Evolutionary conservation across 2,329 filamentous ascomycete species (phyloP).

Genomic region (Pseudocercospora fuligena): DNA sequence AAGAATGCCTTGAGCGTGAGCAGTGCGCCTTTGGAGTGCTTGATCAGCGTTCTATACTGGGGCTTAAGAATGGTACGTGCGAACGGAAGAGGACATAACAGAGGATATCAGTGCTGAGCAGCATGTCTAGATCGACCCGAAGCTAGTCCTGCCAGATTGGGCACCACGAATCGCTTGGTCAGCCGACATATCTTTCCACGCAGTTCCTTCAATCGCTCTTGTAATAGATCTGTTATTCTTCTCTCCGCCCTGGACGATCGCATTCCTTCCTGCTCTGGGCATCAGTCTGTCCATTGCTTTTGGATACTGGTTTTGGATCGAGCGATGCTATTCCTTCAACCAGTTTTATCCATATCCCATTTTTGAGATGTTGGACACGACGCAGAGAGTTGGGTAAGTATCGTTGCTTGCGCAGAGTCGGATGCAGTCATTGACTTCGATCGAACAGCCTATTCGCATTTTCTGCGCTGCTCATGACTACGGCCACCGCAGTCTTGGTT

Average conservation of each 20-base stretch:
- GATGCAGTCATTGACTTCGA: constrained; percentile 21
- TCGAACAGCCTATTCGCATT: constrained; percentile 51
- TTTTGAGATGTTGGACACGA: constrained; percentile 69
- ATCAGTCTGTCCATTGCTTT: constrained; percentile 66
- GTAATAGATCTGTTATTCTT: constrained; percentile 69
- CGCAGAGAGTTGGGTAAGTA: constrained; percentile 62
- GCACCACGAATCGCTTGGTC: constrained; percentile 48
- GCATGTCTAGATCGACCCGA: constrained; percentile 48
- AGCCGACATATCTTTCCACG: constrained; percentile 69
- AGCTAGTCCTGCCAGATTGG: constrained; percentile 58
- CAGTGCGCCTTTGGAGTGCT: constrained; percentile 70
- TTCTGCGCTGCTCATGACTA: constrained; percentile 69
- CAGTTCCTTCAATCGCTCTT: constrained; percentile 68
- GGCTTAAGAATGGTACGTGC: constrained; percentile 60
- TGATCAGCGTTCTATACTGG: constrained; percentile 77
- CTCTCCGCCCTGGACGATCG: constrained; percentile 73
- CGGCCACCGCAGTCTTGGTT: constrained; percentile 70
- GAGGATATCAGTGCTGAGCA: constrained; percentile 7
- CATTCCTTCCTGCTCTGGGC: constrained; percentile 62
- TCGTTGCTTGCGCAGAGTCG: not conserved
- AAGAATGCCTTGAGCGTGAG: constrained; percentile 72
- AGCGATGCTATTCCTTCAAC: constrained; percentile 71
- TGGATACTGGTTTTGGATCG: constrained; percentile 77
- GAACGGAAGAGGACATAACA: not conserved
- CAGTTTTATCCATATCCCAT: constrained; percentile 85